Conservation (phyloP, 495 filamentous ascomycete genomes). For the Talaromyces nanjingensis region DNA sequence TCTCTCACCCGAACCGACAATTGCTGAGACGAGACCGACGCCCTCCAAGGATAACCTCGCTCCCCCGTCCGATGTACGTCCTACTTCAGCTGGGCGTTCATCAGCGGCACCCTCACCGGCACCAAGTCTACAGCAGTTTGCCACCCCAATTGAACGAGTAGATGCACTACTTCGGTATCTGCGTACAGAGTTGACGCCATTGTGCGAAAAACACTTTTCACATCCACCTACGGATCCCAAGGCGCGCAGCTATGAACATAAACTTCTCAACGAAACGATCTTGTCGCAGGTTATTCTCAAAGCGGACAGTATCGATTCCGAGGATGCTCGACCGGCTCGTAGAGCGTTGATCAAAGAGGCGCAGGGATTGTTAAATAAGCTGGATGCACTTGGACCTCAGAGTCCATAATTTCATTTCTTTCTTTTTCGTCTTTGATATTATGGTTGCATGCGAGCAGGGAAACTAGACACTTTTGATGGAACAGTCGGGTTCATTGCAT, state of each 20-base stretch:
- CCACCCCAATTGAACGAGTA: constrained; percentile 61
- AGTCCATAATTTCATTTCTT: neutral
- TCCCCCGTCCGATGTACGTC: constrained; percentile 15
- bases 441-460: neutral
- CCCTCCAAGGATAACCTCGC: constrained; percentile 8
- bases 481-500: neutral
- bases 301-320: constrained; percentile 68
- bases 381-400: constrained; percentile 44
- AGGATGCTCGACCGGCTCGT: constrained; percentile 54
- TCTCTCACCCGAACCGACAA: constrained; percentile 16
- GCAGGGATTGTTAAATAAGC: constrained; percentile 53
- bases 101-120: constrained; percentile 21
- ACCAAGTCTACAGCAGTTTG: constrained; percentile 30
- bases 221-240: constrained; percentile 63
- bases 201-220: constrained; percentile 55
- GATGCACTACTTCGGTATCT: constrained; percentile 61
- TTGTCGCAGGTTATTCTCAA: constrained; percentile 79
- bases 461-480: neutral
- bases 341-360: constrained; percentile 71
- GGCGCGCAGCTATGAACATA: constrained; percentile 69
- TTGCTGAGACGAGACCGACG: constrained; percentile 9
- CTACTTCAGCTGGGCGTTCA: constrained; percentile 16
- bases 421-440: neutral
- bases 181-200: constrained; percentile 56
- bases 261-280: constrained; percentile 74